A percentile compares a stretch with the other conserved stretches of the same genome.
Evolutionary conservation across 805 yeast species (phyloP).

Genomic region (Teunomyces funiuensis): DNA sequence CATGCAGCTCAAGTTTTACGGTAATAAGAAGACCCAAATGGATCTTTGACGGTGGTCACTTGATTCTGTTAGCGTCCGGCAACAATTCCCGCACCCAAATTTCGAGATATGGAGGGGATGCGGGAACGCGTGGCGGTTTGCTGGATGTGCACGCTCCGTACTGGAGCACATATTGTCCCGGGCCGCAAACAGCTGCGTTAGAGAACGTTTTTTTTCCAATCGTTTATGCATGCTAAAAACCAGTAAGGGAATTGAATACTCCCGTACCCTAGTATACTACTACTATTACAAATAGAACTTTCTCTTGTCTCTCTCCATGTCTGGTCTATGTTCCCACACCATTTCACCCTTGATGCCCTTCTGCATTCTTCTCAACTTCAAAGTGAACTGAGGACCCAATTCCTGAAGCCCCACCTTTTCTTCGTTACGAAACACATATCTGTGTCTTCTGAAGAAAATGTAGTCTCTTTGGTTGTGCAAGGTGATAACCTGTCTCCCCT

Average conservation of each 20-base stretch:
- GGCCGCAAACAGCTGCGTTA: too few species aligned
- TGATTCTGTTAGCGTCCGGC: too few species aligned
- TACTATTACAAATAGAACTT: slow-evolving; percentile 69
- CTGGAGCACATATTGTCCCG: too few species aligned
- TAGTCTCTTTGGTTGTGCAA: slow-evolving; percentile 95
- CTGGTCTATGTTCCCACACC: slow-evolving; percentile 95
- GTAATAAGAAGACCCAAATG: too few species aligned
- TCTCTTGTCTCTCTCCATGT: slow-evolving; percentile 94
- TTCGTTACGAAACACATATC: slow-evolving; percentile 86
- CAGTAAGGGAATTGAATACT: too few species aligned
- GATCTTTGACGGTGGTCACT: not conserved
- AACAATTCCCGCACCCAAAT: slow-evolving; percentile 1
- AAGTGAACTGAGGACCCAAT: slow-evolving; percentile 93
- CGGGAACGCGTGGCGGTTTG: not conserved
- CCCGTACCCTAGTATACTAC: not conserved
- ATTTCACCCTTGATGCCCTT: slow-evolving; percentile 88
- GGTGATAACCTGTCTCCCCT: slow-evolving; percentile 94
- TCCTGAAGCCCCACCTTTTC: slow-evolving; percentile 95
- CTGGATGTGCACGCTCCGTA: too few species aligned
- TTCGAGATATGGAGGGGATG: not conserved
- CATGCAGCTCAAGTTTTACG: too few species aligned
- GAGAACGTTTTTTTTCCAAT: not conserved
- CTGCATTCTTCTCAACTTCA: slow-evolving; percentile 84
- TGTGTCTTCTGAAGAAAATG: slow-evolving; percentile 91
- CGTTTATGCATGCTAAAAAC: not conserved